Base-by-base conservation (phyloP, 169 alveolate genomes). In the Plasmodium fragile region DNA sequence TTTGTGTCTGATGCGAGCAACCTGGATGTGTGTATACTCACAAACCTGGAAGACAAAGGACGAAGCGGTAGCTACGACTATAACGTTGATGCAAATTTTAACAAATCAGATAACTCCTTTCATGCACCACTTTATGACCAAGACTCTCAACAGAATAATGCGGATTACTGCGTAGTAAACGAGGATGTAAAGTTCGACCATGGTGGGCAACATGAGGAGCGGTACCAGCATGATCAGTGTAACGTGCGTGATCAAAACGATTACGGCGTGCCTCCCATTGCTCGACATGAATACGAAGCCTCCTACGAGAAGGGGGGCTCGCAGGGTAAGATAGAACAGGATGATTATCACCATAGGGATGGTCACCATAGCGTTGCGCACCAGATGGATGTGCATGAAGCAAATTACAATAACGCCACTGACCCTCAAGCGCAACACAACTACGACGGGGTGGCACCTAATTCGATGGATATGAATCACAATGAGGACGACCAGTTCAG, bases 21-120 rank as follows among this genome's bases (percentile, higher is more conserved):
- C 45, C 71, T 87, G 52, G 93, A 87, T 78, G 70, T 87, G 6
- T 87, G 93, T 18, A 36, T 77, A 34, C 69, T 87, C 39, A 53
- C 75, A 16, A 87, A 65, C 72, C 32, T 41, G 49, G 81, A 87
- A 55, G 73, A 78, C 8, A 65, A 55, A 41, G 70, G 16, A n/a
- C 4, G 79, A 52, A 75, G 30, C 13, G 52, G 8, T 32, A 52
- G 55, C 79, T 73, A 55, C 45, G 83, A 85, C 25, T 69, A 28
- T 75, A 55, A 75, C 32, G 39, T 32, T 25, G 80, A 77, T 85
- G 28, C 13, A 2, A 52, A 72, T 75, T 65, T 34, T 83, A 69
- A 52, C 43, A 72, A 70, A 18, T 34, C 18, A 22, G 10, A 10
- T 32, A 77, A 36, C 25, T 85, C 43, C 59, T n/a, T 30, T 22